Conservation (phyloP, 2,329 filamentous ascomycete genomes). For the Claviceps quebecensis region DNA sequence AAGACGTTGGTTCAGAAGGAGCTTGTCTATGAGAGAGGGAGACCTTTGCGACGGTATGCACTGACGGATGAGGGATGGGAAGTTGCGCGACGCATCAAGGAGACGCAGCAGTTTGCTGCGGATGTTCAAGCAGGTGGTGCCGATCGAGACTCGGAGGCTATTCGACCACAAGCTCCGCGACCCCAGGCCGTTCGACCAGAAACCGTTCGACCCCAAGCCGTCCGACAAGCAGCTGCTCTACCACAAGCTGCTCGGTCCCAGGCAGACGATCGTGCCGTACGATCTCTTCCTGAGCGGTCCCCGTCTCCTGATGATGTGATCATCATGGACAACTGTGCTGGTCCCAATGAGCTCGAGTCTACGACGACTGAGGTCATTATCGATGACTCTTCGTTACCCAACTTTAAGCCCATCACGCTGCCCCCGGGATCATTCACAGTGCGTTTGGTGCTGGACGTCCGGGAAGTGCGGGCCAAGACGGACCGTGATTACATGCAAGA, state of each 20-base stretch:
- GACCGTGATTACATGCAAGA: slow-evolving; percentile 67
- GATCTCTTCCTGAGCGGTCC: slow-evolving; percentile 2
- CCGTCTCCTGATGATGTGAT: slow-evolving; percentile 9
- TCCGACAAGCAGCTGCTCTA: too few species aligned
- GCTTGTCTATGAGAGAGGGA: slow-evolving; percentile 55
- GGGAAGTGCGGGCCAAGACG: slow-evolving; percentile 58
- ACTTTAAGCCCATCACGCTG: slow-evolving; percentile 46
- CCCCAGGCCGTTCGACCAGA: too few species aligned
- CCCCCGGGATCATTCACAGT: slow-evolving; percentile 55
- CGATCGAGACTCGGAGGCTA: neutral
- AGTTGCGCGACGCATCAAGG: slow-evolving; percentile 50
- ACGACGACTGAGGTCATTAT: slow-evolving; percentile 6
- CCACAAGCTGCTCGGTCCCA: neutral
- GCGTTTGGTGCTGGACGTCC: slow-evolving; percentile 58
- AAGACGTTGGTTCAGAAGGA: slow-evolving; percentile 62
- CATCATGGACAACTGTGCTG: neutral
- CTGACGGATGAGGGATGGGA: slow-evolving; percentile 71
- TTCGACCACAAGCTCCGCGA: neutral
- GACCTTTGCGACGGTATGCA: slow-evolving; percentile 52
- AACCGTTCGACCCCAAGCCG: too few species aligned
- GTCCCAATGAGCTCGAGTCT: neutral
- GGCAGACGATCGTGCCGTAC: neutral
- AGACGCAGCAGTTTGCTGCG: slow-evolving; percentile 27
- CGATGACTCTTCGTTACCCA: slow-evolving; percentile 22
- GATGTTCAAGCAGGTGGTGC: slow-evolving; percentile 9